phyloP scores from a whole-genome alignment of 108 stramenopile genomes.

The Hondaea fermentalgiana region DNA sequence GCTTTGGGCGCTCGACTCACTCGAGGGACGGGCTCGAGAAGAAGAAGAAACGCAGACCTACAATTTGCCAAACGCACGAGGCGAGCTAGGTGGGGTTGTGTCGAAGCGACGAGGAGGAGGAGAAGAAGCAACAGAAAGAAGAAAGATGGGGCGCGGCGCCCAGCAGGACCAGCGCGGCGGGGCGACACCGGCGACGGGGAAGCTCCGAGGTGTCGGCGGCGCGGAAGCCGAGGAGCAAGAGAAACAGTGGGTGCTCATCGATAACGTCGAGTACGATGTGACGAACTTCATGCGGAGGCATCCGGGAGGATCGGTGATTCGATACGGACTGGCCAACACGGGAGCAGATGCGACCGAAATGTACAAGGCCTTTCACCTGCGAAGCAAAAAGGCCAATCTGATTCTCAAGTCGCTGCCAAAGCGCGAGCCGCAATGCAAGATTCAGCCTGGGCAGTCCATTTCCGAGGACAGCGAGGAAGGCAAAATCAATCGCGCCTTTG shows the following conservation, averaged over 20 bases:
- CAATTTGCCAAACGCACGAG: no score
- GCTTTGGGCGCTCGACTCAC: no score
- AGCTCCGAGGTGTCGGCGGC: no score
- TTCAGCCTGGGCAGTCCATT: background rate
- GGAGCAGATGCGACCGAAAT: slow-evolving; percentile 25
- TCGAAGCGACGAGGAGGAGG: no score
- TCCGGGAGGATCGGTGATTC: slow-evolving; percentile 25
- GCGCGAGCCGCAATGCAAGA: background rate
- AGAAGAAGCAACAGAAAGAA: no score
- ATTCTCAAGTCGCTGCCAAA: slow-evolving; percentile 13
- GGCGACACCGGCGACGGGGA: no score
- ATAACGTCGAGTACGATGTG: slow-evolving; percentile 23
- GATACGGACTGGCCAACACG: slow-evolving; percentile 22
- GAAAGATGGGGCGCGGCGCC: no score
- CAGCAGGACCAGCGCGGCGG: no score
- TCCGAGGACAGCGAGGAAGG: background rate
- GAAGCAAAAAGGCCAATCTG: slow-evolving; percentile 2
- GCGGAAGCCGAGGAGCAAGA: no score
- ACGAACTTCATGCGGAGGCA: slow-evolving; percentile 19
- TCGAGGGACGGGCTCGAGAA: no score
- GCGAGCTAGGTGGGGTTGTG: no score
- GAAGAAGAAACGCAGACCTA: no score
- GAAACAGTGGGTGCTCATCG: slow-evolving; percentile 16
- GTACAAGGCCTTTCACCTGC: slow-evolving; percentile 23
- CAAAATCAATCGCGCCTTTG: background rate